Base-by-base conservation (phyloP, 2,329 filamentous ascomycete species). In the Clonostachys byssicola region DNA sequence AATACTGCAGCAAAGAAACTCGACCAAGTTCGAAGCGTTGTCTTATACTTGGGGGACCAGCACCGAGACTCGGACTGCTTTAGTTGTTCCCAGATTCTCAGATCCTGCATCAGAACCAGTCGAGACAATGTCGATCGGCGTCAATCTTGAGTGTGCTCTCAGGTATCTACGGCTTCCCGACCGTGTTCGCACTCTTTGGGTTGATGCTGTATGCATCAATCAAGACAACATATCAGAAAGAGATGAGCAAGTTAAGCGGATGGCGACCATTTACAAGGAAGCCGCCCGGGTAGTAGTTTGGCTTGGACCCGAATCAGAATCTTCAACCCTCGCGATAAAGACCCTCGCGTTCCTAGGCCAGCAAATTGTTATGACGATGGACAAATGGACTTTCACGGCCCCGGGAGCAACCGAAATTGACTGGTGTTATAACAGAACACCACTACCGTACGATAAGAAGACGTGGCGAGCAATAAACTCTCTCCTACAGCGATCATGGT, bases 171-270 rank as follows among this genome's bases (percentile, higher is more conserved):
- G 42, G 30, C 18, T 12, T 9, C 8, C 23, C 12, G 33, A 34
- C 23, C 9, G 9, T 16, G 16, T 16, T 12, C 42, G 48, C 5
- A 42, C 43, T 40, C 43, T 54, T 6, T 46, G 45, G 45, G 38
- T 33, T 23, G 45, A 46, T 23, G 13, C 38, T 14, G 18, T 48
- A 3, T 48, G 49, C n/a, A 50, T 50, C 43, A 48, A 50, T 5
- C 49, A 50, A 40, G 17, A 18, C 4, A 43, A 48, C 33, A 14
- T 45, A n/a, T 20, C 35, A 12, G 46, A 50, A 35, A 42, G 42
- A 30, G 42, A 34, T 17, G 12, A 42, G 12, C 47, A 49, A 20
- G 40, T 49, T 39, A 20, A 34, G 16, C 13, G 34, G 10, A 51
- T 49, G 49, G 16, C 6, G 5, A 16, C 16, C 16, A 43, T 43